phyloP scores from a whole-genome alignment of 2,329 filamentous ascomycete genomes.

The Diaporthe sp. region DNA sequence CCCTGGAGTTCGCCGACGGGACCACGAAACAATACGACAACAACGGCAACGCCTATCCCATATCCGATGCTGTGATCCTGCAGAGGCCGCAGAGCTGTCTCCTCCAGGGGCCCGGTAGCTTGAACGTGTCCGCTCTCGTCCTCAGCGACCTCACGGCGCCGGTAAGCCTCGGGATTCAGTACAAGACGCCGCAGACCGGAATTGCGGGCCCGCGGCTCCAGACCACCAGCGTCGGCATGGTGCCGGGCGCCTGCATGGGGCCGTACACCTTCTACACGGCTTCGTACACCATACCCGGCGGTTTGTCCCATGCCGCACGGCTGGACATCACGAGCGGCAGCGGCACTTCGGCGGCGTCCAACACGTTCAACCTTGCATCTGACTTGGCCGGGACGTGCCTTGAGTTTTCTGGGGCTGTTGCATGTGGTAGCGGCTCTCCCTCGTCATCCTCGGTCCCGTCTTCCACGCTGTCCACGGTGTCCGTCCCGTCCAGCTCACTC shows the following conservation, averaged over 20 bases:
- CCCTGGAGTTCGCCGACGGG: constrained; percentile 53
- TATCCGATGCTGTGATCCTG: constrained; percentile 65
- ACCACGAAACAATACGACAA: constrained; percentile 61
- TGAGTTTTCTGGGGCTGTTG: constrained; percentile 49
- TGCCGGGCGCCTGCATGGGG: constrained; percentile 56
- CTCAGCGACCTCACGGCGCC: constrained; percentile 59
- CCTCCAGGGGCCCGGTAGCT: constrained; percentile 51
- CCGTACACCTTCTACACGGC: constrained; percentile 60
- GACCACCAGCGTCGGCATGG: constrained; percentile 51
- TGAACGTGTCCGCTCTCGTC: constrained; percentile 59
- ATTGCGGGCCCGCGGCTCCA: constrained; percentile 56
- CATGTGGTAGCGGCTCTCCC: background rate
- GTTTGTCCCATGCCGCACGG: constrained; percentile 54
- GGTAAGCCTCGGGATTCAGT: constrained; percentile 54
- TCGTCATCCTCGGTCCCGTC: constrained; percentile 36
- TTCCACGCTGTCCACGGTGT: constrained; percentile 33
- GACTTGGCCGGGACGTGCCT: constrained; percentile 56
- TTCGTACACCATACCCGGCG: constrained; percentile 55
- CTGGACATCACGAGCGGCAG: constrained; percentile 57
- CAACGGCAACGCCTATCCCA: constrained; percentile 64
- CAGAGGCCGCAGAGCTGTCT: constrained; percentile 69
- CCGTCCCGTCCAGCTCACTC: constrained; percentile 25
- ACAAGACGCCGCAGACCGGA: constrained; percentile 52
- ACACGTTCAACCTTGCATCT: constrained; percentile 60
- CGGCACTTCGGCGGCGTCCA: constrained; percentile 47